Evolutionary conservation across 2,329 filamentous ascomycete species (phyloP), one percentile per base, ranked within the genome.

Genomic region (Arthrobotrys iridis): DNA sequence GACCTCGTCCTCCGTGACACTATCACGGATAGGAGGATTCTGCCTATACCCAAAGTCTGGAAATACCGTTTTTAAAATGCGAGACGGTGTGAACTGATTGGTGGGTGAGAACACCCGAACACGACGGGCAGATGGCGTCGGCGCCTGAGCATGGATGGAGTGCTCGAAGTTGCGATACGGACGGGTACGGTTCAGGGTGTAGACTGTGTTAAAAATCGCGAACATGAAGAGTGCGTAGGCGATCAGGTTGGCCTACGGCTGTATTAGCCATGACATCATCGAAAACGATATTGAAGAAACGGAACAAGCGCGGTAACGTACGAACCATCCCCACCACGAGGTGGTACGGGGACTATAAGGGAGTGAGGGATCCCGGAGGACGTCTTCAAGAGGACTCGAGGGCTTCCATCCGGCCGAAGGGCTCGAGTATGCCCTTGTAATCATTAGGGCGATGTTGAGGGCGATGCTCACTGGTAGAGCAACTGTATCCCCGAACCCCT

Each of bases 121-220:
- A 77, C 95, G 90, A 76, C 90, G 91, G 4, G 93, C 95, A 5
- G 93, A 97, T 0, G 93, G 91, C 0, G 95, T 98, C 18, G 88
- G 86, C 2, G 91, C 90, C 22, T 87, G 84, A 57, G 87, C 85
- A 73, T 80, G 62, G 77, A 98, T 90, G 37, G 90, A 88, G 77
- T 89, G 89, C 82, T 96, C 93, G 82, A 99, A 99, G 28, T 99
- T 86, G 78, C 95, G 89, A 83, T 99, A 99, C 79, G 92, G 89
- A 74, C 93, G 90, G 80, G 89, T 92, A 79, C 93, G 90, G 65
- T 87, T 87, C 81, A 97, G 91, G 26, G 93, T 92, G 82, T 93
- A 94, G 80, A 90, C 85, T 2, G 93, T 89, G 82, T 99, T 99
- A 26, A 87, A 81, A 40, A 87, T 81, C n/a, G 92, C 93, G 46